Percentiles rank a stretch among this genome's conserved stretches.
Evolutionary conservation across 345 rosid genomes (phyloP).

Genomic region (Excoecaria agallocha): DNA sequence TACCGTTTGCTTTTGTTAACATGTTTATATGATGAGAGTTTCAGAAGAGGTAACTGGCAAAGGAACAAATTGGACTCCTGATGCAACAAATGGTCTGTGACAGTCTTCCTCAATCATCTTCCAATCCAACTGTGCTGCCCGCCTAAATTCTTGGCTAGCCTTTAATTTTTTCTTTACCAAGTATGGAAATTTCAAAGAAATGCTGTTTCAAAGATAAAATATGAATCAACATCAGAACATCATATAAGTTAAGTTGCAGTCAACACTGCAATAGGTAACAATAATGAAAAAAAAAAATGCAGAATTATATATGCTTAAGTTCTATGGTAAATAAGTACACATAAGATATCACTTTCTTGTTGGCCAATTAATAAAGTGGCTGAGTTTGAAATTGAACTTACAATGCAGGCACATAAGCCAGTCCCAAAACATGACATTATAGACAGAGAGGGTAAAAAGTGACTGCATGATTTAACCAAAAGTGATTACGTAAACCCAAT

Average conservation of each 20-base stretch:
- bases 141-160: constrained; percentile 86
- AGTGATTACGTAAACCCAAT: neutral
- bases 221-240: constrained; percentile 14
- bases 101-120: constrained; percentile 68
- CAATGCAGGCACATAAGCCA: neutral
- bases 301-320: neutral
- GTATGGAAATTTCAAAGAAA: constrained; percentile 74
- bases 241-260: neutral
- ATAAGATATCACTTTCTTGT: neutral
- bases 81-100: constrained; percentile 78
- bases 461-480: neutral
- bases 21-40: constrained; percentile 9
- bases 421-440: neutral
- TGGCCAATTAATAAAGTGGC: neutral
- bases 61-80: constrained; percentile 71
- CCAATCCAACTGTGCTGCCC: constrained; percentile 94
- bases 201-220: constrained; percentile 41
- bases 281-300: neutral
- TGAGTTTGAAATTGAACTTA: neutral
- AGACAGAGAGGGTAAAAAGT: neutral
- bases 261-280: neutral
- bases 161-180: constrained; percentile 70
- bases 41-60: constrained; percentile 64
- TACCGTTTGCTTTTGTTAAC: neutral
- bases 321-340: neutral